Evolutionary conservation across 2,329 filamentous ascomycete genomes (phyloP), one percentile per base, ranked within the genome.

Genomic region (Penicillium vulpinum): DNA sequence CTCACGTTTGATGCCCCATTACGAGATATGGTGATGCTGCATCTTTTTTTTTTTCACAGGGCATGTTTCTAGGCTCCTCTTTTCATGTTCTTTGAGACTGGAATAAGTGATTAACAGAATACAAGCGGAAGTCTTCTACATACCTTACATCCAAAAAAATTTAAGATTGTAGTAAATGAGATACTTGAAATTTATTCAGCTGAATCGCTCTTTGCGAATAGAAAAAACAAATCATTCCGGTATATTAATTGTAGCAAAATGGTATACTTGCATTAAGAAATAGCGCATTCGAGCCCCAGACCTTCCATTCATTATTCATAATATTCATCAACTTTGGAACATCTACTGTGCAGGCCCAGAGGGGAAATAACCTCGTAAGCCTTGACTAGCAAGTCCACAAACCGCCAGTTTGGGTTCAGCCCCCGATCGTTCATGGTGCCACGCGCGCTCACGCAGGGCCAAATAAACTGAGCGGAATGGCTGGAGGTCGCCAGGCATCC

Each of bases 401-500:
- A 52, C 31, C 4, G 54, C 21, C 35, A 56, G 33, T 41, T 46
- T 52, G 0, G 54, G 54, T 13, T 52, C 33, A n/a, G 48, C 41
- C 11, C 48, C 54, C 0, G 40, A 52, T 5, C 48, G 33, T 28
- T 56, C 48, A 35, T 56, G 54, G 2, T 36, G 48, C 54, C 54
- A 56, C 9, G 54, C 54, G 4, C 54, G 33, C 48, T 56, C 54
- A 8, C 54, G 48, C 5, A 56, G 22, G 11, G 48, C 54, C 16
- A 56, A 15, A 7, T 56, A 56, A n/a, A 56, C 48, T 3, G 54
- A 40, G 16, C 54, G 54, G 41, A 56, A 56, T 6, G 54, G 54
- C n/a, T 56, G 54, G 5, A 56, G 40, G 8, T 56, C 54, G 0
- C 54, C 54, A 21, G 54, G 54, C 1, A 52, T 29, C 16, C 54